A percentile compares a stretch with the other conserved stretches of the same genome.
These are phyloP conservation scores for Anastatica hierochuntica DNA, from an alignment of 345 rosid genomes.

Conservation along the genomic window DNA sequence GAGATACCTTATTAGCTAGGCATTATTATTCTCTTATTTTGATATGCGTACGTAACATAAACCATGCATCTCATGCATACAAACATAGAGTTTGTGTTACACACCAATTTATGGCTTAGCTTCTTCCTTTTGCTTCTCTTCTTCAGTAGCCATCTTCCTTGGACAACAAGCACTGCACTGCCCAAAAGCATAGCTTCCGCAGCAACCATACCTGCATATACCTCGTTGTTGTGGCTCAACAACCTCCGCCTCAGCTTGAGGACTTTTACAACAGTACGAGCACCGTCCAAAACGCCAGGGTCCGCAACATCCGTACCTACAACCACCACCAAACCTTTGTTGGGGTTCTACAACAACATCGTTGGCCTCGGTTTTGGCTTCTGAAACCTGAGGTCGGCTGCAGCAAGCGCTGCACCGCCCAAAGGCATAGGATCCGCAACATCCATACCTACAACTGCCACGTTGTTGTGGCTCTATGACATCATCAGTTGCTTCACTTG, in stretches of 20 bases:
- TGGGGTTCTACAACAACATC: conserved; percentile 3
- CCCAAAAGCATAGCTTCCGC: neutral
- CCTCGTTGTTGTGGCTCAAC: conserved; percentile 18
- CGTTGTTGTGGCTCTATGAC: conserved; percentile 9
- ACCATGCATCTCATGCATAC: conserved; percentile 21
- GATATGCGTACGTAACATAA: neutral
- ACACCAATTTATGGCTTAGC: conserved; percentile 15
- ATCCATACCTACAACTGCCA: neutral
- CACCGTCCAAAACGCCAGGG: conserved; percentile 4
- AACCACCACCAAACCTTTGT: neutral
- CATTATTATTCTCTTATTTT: conserved; percentile 3
- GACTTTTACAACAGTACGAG: neutral
- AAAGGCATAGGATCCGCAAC: neutral
- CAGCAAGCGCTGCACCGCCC: conserved; percentile 7
- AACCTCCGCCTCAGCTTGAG: conserved; percentile 9
- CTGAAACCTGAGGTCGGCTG: neutral
- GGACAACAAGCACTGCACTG: conserved; percentile 15
- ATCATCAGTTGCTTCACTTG: conserved; percentile 13
- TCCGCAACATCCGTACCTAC: conserved; percentile 17
- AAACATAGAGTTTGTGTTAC: conserved; percentile 23
- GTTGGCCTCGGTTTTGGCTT: neutral
- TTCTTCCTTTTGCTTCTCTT: conserved; percentile 12
- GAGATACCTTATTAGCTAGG: neutral
- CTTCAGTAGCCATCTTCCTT: conserved; percentile 11
- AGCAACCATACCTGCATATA: conserved; percentile 14